phyloP scores from a whole-genome alignment of 2,329 filamentous ascomycete genomes.

The Verticillium zaregamsianum region DNA sequence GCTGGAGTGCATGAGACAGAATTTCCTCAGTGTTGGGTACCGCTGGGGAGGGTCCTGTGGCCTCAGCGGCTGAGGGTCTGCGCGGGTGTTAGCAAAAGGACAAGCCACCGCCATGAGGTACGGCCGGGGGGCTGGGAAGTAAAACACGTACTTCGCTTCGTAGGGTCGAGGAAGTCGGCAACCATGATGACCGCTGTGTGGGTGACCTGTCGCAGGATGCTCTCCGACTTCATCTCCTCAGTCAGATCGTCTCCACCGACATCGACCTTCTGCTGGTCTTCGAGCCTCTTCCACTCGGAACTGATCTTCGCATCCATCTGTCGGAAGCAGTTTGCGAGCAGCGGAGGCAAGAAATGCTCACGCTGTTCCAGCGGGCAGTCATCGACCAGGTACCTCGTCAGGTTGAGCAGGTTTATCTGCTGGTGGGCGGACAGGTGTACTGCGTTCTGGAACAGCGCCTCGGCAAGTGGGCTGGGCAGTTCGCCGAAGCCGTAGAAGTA shows the following conservation, averaged over 20 bases:
- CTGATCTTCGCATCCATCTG: constrained; percentile 87
- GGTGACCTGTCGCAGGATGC: constrained; percentile 86
- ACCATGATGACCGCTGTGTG: constrained; percentile 91
- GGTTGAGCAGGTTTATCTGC: constrained; percentile 85
- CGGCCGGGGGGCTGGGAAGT: no score
- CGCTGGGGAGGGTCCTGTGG: constrained; percentile 25
- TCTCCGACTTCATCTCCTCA: constrained; percentile 98
- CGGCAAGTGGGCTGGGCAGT: constrained; percentile 75
- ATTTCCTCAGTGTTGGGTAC: constrained; percentile 66
- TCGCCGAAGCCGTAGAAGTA: constrained; percentile 90
- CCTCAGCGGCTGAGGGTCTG: constrained; percentile 27
- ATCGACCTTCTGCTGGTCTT: constrained; percentile 55
- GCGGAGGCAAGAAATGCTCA: constrained; percentile 75
- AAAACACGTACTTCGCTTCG: constrained; percentile 51
- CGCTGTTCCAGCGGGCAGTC: constrained; percentile 81
- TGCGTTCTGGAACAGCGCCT: constrained; percentile 79
- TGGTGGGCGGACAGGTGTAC: constrained; percentile 86
- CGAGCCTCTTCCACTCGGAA: constrained; percentile 78
- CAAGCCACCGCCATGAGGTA: neutral
- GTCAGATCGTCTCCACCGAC: constrained; percentile 74
- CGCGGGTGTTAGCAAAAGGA: neutral
- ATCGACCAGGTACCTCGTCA: constrained; percentile 84
- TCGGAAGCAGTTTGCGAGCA: constrained; percentile 76
- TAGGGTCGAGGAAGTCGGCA: constrained; percentile 79
- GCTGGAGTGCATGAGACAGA: constrained; percentile 72